Evolutionary conservation across 495 filamentous ascomycete species (phyloP), one percentile per base, ranked within the genome.

Genomic region (Eremomyces bilateralis): DNA sequence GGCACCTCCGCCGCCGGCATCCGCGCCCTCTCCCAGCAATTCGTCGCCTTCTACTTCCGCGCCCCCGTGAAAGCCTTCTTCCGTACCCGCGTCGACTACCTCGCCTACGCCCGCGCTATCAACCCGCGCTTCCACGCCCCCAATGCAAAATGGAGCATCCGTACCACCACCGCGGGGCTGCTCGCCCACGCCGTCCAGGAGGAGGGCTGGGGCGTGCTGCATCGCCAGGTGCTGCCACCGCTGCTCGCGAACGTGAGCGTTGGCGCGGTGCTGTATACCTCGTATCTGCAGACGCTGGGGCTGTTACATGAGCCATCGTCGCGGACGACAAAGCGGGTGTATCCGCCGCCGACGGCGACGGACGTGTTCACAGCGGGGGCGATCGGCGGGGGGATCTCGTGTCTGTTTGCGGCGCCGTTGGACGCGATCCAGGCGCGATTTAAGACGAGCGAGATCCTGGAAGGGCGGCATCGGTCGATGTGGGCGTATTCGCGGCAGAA

Each of bases 1-100:
- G 70, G 69, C 30, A 47, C 72, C 4, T 76, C 78, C 19, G 81
- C 81, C 11, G 82, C 83, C 6, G 66, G 77, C 21, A 73, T 77
- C 29, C 73, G 83, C 34, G 81, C 82, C 18, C 47, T 90, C 36
- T 78, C 71, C 44, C 71, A 80, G 3, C 78, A 83, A 44, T 52
- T 75, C 31, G 62, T 91, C 28, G 72, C 81, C 17, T 90, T 91
- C 44, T 93, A 88, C 52, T 93, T 91, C 45, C 61, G 83, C 38
- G 78, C 80, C 1, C 83, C 83, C 1, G 72, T 80, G 20, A 90
- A 90, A 51, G 75, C 80, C 2, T 93, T 93, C 52, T 85, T 93
- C 51, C 67, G 77, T 34, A 81, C 75, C 3, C 60, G 83, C 35
- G 80, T 93, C 42, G 83, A 93, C 62, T 92, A 76, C 62, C 53